phyloP scores from a whole-genome alignment of 2,329 filamentous ascomycete species.

The Colletotrichum kahawae region DNA sequence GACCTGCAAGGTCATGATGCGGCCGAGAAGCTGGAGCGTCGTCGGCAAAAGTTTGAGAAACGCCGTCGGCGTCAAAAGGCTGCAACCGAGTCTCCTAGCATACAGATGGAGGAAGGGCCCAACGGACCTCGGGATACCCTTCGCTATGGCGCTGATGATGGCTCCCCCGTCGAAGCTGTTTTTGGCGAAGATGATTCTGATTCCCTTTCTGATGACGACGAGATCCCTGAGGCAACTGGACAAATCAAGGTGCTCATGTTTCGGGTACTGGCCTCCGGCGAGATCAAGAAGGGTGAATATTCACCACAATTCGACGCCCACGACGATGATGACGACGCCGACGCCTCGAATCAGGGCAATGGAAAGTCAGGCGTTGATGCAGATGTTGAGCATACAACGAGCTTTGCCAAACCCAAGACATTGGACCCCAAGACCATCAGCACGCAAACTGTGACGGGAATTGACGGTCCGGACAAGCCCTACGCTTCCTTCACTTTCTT shows the following conservation, averaged over 20 bases:
- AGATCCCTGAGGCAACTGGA: slow-evolving; percentile 90
- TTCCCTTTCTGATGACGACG: slow-evolving; percentile 79
- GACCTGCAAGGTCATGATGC: slow-evolving; percentile 94
- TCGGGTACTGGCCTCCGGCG: slow-evolving; percentile 90
- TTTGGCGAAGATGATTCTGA: slow-evolving; percentile 75
- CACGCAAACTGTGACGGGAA: slow-evolving; percentile 98
- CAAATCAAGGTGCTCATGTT: slow-evolving; percentile 99
- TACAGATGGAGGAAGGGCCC: slow-evolving; percentile 45
- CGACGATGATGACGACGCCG: slow-evolving; percentile 82
- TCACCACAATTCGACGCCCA: slow-evolving; percentile 97
- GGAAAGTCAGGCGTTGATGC: slow-evolving; percentile 70
- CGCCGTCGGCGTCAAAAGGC: slow-evolving; percentile 69
- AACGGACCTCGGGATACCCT: slow-evolving; percentile 64
- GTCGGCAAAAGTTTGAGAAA: slow-evolving; percentile 78
- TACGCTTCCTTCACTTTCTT: slow-evolving; percentile 98
- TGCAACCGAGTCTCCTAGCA: slow-evolving; percentile 39
- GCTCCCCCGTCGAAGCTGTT: slow-evolving; percentile 73
- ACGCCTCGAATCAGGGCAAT: slow-evolving; percentile 53
- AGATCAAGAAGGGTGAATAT: slow-evolving; percentile 98
- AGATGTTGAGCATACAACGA: slow-evolving; percentile 95
- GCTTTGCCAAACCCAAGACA: slow-evolving; percentile 95
- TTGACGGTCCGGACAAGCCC: slow-evolving; percentile 93
- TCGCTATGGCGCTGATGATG: slow-evolving; percentile 79
- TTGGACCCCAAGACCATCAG: slow-evolving; percentile 97
- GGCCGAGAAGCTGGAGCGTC: slow-evolving; percentile 87